phyloP scores from a whole-genome alignment of 495 filamentous ascomycete genomes.

The Neurospora africana region DNA sequence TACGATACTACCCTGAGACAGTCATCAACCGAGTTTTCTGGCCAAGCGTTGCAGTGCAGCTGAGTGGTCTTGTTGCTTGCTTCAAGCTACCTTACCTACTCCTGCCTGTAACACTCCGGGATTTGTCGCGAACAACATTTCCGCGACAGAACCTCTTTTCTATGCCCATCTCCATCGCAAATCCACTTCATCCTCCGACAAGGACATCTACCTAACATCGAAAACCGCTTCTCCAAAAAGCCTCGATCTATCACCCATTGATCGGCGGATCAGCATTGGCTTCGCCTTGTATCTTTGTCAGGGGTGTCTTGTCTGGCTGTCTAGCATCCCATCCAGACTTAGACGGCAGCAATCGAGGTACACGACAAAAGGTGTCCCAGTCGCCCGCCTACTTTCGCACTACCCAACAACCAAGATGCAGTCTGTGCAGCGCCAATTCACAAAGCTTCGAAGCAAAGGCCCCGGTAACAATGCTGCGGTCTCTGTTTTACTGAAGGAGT shows the following conservation, averaged over 20 bases:
- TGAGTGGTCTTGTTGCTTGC: background rate
- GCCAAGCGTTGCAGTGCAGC: background rate
- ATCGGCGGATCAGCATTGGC: background rate
- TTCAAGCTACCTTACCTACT: background rate
- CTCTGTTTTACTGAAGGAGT: slow-evolving; percentile 65
- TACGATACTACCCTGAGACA: background rate
- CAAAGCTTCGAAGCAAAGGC: slow-evolving; percentile 55
- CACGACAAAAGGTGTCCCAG: background rate
- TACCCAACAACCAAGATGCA: slow-evolving; percentile 48
- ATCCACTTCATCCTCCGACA: background rate
- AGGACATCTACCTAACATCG: background rate
- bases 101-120: background rate
- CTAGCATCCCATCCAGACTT: background rate
- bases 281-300: background rate
- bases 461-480: slow-evolving; percentile 72
- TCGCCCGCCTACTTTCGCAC: background rate
- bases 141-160: background rate
- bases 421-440: slow-evolving; percentile 66
- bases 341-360: background rate
- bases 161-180: background rate
- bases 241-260: background rate
- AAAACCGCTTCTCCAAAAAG: background rate
- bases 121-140: background rate
- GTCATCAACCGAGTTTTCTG: background rate
- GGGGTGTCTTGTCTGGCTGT: background rate